Conservation (phyloP, 2,329 filamentous ascomycete species). For the Lasiodiplodia theobromae region DNA sequence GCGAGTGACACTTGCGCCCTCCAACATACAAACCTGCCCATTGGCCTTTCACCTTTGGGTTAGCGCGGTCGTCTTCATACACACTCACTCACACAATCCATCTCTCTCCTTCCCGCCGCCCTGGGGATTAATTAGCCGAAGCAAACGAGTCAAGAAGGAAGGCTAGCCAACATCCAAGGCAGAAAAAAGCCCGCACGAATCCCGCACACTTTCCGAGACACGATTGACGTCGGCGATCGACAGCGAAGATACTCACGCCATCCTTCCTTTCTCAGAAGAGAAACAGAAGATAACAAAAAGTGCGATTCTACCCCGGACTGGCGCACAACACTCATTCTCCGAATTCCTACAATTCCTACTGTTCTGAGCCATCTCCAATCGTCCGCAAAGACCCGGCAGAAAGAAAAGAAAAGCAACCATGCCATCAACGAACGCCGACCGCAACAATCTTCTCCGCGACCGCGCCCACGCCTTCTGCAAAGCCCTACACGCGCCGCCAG, state of each 20-base stretch:
- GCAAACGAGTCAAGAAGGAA: not conserved
- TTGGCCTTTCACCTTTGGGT: no score
- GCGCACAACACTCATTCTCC: not conserved
- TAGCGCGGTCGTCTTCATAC: no score
- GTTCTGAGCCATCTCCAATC: no score
- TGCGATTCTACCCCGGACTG: not conserved
- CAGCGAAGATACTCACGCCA: not conserved
- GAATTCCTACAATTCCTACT: no score
- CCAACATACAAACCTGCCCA: no score
- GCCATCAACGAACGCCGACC: not conserved
- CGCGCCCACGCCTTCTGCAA: constrained; percentile 19
- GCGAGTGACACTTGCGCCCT: not conserved
- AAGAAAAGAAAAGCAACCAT: constrained; percentile 6
- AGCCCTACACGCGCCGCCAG: not conserved
- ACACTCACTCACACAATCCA: not conserved
- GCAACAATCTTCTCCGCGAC: constrained; percentile 17
- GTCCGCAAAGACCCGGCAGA: no score
- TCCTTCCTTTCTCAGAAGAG: not conserved
- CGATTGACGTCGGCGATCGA: not conserved
- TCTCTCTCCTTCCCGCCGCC: not conserved
- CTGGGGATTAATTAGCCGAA: not conserved
- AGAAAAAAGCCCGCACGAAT: not conserved
- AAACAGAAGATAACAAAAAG: not conserved
- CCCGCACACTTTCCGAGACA: not conserved
- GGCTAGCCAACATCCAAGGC: not conserved